Evolutionary conservation across 2,329 filamentous ascomycete species (phyloP), one percentile per base, ranked within the genome.

Genomic region (Aspergillus candidus): DNA sequence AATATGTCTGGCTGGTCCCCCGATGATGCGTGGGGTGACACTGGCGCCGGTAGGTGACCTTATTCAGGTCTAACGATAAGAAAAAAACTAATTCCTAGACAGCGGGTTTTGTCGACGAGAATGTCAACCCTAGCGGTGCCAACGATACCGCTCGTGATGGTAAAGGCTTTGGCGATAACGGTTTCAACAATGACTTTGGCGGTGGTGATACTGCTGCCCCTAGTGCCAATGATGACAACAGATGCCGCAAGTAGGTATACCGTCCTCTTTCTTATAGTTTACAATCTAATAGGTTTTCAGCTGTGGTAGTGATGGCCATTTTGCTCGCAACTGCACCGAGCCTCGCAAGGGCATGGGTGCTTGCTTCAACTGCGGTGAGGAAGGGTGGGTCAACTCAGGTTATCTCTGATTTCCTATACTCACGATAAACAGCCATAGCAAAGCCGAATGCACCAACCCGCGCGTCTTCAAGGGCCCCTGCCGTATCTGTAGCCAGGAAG

Each of bases 381-480:
- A 67, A 55, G 67, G 70, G 68, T 68, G 58, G 49, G 51, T 44
- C 6, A 31, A 5, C 8, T 22, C 11, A 4, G 13, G 2, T 14
- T 1, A 17, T 3, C 10, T 3, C 38, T 14, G 22, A 14, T 10
- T 29, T 17, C 11, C 22, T 31, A 11, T 30, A 32, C 35, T 51
- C 43, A 43, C 42, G 29, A 15, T 31, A 38, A 22, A 3, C 41
- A 72, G 68, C 12, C 70, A 73, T 43, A 58, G 46, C 52, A 73
- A 73, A 52, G 52, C 57, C 1, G 68, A 73, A 2, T 75, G 72
- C 47, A 61, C 70, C 13, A 66, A 72, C 22, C 70, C 71, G 39
- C 67, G 67, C 35, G 65, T 72, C 14, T 74, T 74, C 58, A 72
- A 63, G 29, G 72, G 72, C 11, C 56, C 63, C 32, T 75, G 72